Conservation (phyloP, 1,284 basidiomycete genomes). For the Vanrija humicola region DNA sequence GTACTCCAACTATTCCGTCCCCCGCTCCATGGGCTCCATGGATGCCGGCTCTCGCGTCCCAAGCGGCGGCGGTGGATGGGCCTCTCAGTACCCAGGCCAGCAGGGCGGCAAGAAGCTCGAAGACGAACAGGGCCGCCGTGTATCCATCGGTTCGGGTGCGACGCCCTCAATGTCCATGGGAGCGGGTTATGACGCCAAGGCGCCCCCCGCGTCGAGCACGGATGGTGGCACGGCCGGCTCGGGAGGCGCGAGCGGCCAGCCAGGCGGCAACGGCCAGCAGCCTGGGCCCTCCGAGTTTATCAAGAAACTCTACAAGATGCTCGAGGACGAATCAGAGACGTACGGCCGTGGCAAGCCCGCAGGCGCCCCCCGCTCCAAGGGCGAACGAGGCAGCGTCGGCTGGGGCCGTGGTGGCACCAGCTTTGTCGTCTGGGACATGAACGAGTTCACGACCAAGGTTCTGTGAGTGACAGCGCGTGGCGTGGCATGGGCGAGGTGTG, state of each 20-base stretch:
- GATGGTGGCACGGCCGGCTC: background rate
- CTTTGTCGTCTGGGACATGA: conserved; percentile 98
- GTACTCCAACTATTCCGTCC: conserved; percentile 4
- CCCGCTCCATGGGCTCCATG: background rate
- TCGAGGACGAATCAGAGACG: conserved; percentile 41
- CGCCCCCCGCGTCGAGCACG: background rate
- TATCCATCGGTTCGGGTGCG: no score
- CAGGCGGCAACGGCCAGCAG: conserved; percentile 9
- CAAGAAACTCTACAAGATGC: conserved; percentile 84
- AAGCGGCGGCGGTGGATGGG: background rate
- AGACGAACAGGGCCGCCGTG: no score
- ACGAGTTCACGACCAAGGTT: conserved; percentile 91
- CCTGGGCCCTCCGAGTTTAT: conserved; percentile 70
- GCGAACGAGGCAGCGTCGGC: conserved; percentile 54
- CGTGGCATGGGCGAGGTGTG: background rate
- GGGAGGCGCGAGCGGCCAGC: no score
- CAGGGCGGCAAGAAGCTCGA: conserved; percentile 1
- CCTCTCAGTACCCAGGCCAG: background rate
- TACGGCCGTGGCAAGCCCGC: conserved; percentile 36
- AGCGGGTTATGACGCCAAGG: no score
- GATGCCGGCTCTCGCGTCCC: background rate
- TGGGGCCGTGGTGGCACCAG: conserved; percentile 85
- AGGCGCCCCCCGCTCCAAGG: conserved; percentile 23
- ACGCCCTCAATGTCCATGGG: no score
- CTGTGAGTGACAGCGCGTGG: conserved; percentile 49